phyloP scores from a whole-genome alignment of 805 yeast genomes.

The Brettanomyces anomalus region DNA sequence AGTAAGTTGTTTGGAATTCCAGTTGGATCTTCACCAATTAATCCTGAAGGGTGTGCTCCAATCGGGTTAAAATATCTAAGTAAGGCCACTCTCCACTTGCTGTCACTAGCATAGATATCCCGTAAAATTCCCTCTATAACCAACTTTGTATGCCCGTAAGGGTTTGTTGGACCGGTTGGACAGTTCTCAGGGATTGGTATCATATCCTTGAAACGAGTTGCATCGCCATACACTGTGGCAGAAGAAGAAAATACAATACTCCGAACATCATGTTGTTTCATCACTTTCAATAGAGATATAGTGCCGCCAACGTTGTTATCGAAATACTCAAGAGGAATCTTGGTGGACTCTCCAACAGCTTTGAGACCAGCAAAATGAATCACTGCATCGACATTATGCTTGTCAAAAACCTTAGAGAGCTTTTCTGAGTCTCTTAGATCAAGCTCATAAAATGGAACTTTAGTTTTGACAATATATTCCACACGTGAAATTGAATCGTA shows the following conservation, averaged over 20 bases:
- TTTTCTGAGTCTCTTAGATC: slow-evolving; percentile 1
- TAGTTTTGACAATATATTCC: not conserved
- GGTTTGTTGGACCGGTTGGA: slow-evolving; percentile 2
- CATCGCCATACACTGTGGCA: slow-evolving; percentile 3
- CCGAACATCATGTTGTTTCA: slow-evolving; percentile 1
- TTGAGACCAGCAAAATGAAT: slow-evolving; percentile 1
- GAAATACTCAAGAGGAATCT: slow-evolving; percentile 1
- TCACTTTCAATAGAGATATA: not conserved
- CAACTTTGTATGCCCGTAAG: slow-evolving; percentile 1
- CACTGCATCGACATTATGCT: not conserved
- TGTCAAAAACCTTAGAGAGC: slow-evolving; percentile 1
- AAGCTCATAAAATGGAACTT: not conserved
- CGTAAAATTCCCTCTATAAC: not conserved
- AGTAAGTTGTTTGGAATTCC: slow-evolving; percentile 2
- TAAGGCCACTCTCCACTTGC: not conserved
- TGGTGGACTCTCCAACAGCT: slow-evolving; percentile 2
- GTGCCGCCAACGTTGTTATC: slow-evolving; percentile 2
- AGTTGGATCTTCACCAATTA: slow-evolving; percentile 1
- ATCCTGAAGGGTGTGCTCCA: slow-evolving; percentile 1
- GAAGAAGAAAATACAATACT: slow-evolving; percentile 1
- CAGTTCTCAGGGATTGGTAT: slow-evolving; percentile 2
- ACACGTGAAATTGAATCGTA: slow-evolving; percentile 1
- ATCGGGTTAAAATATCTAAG: slow-evolving; percentile 1
- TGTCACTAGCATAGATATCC: not conserved
- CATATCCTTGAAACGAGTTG: slow-evolving; percentile 1